phyloP scores from a whole-genome alignment of 345 rosid species.

The Hibiscus tridactylites region DNA sequence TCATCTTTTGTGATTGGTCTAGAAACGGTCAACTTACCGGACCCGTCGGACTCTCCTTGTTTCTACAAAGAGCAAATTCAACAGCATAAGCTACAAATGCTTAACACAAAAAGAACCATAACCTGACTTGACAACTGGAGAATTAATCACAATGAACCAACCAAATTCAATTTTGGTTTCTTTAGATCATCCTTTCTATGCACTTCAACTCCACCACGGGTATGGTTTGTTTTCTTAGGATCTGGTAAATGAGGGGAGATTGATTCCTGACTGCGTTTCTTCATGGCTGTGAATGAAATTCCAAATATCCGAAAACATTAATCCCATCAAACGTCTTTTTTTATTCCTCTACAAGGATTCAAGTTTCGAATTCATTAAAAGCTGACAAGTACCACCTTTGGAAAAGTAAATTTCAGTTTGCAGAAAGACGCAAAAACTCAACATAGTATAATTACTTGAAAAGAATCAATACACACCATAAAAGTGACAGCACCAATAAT shows the following conservation, averaged over 20 bases:
- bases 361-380: constrained; percentile 16
- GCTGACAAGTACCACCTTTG: constrained; percentile 18
- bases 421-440: background rate
- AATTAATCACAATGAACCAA: constrained; percentile 23
- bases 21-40: constrained; percentile 13
- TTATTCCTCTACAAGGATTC: background rate
- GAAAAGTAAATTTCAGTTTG: constrained; percentile 22
- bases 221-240: constrained; percentile 46
- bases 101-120: constrained; percentile 7
- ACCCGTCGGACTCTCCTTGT: constrained; percentile 17
- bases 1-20: constrained; percentile 85
- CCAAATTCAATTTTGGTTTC: constrained; percentile 41
- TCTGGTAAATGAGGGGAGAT: constrained; percentile 37
- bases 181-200: constrained; percentile 31
- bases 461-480: constrained; percentile 20
- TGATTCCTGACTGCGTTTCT: constrained; percentile 59
- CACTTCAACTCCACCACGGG: constrained; percentile 28
- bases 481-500: constrained; percentile 22
- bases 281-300: constrained; percentile 63
- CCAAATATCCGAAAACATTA: constrained; percentile 12
- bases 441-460: constrained; percentile 13
- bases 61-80: constrained; percentile 21
- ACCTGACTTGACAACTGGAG: constrained; percentile 6
- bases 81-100: constrained; percentile 1
- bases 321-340: constrained; percentile 1